Conservation (phyloP, 2,329 filamentous ascomycete genomes). For the Bertia moriformis region DNA sequence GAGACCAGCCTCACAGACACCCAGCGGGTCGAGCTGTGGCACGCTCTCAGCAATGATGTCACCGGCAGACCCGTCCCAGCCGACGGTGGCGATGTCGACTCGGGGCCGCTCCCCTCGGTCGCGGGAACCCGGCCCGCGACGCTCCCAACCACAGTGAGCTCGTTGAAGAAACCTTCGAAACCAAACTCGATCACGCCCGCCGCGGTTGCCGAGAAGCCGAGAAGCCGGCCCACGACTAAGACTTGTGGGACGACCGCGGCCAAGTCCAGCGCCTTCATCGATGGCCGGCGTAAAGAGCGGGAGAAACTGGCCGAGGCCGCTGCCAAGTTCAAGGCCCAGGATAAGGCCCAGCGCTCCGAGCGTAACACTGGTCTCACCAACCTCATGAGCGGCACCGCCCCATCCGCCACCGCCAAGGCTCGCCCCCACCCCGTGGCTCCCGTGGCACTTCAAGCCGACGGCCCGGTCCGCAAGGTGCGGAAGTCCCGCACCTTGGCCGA, state of each 20-base stretch:
- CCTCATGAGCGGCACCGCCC: slow-evolving; percentile 53
- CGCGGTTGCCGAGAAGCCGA: background rate
- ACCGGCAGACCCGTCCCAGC: slow-evolving; percentile 12
- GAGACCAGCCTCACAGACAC: slow-evolving; percentile 68
- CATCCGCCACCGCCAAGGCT: slow-evolving; percentile 32
- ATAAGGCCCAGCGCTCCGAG: slow-evolving; percentile 37
- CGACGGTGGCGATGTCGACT: slow-evolving; percentile 10
- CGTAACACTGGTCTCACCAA: slow-evolving; percentile 41
- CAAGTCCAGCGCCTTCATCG: background rate
- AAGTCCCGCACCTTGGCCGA: slow-evolving; percentile 75
- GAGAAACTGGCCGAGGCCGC: background rate
- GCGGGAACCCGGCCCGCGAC: background rate
- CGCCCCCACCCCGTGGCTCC: slow-evolving; percentile 24
- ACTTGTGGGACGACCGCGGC: background rate
- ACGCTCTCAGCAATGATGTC: slow-evolving; percentile 36
- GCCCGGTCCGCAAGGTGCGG: slow-evolving; percentile 72
- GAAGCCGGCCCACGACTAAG: too few relatives aligned
- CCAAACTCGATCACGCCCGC: background rate
- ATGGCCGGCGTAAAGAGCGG: background rate
- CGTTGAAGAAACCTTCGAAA: too few relatives aligned
- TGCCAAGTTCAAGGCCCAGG: background rate
- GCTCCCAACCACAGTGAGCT: background rate
- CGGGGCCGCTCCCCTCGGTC: slow-evolving; percentile 10
- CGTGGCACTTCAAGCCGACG: slow-evolving; percentile 38
- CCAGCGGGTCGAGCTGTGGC: slow-evolving; percentile 70